Base-by-base conservation (phyloP, 352 stramenopile genomes). In the Peronosclerospora sorghi region DNA sequence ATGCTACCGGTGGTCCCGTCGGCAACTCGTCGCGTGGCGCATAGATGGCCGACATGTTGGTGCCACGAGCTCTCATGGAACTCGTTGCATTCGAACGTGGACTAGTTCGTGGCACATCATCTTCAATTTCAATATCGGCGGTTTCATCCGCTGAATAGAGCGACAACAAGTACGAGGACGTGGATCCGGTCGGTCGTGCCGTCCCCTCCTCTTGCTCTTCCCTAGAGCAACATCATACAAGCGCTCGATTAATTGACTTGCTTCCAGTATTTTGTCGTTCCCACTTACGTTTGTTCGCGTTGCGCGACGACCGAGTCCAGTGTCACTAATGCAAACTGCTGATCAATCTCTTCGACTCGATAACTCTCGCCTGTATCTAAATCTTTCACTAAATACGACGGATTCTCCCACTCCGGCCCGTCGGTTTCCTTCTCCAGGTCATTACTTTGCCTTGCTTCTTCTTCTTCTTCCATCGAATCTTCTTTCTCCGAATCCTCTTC, bases 131-230 rank as follows among this genome's bases (percentile, higher is more conserved):
- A 51, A 89, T 83, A 38, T 86, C 77, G 0, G 72, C 74, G 1
- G 77, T 89, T 59, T 86, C 77, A 32, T 89, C 77, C 4, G 73
- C 69, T 0, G 77, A 80, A 54, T 89, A 89, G 15, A 86, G 45
- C 48, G 74, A 78, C 35, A 89, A 50, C 34, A 89, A 59, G 36
- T 86, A 81, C 15, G 72, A 83, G 24, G 73, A 84, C 48, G 59
- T 69, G 23, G 68, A 67, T 41, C 59, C 55, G 14, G 61, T 50
- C 6, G 41, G 43, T 2, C 14, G 19, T 8, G 53, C 56, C 17
- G 40, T 29, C 15, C 51, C 56, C 2, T 57, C 32, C 8, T 55
- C 24, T 23, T 50, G 21, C 20, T 56, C 48, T 13, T 62, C 47
- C 34, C 55, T 59, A 49, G 6, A 49, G 36, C 39, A 36, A 42